phyloP scores from a whole-genome alignment of 2,329 filamentous ascomycete species.

The Endocalyx cinctus region DNA sequence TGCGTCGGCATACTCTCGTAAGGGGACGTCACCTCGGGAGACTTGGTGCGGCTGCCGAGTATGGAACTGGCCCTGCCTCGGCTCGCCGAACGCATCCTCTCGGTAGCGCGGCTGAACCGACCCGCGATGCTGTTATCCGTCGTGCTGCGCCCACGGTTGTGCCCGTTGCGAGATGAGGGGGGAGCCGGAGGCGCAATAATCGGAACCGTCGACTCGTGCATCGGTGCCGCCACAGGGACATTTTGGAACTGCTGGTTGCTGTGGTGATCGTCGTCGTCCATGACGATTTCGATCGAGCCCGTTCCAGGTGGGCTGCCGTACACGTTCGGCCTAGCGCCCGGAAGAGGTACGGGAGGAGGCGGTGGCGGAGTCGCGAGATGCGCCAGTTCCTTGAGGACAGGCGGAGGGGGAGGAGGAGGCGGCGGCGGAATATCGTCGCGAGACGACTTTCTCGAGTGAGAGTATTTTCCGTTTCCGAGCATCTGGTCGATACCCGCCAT shows the following conservation, averaged over 20 bases:
- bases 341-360: conserved; percentile 56
- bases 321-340: conserved; percentile 34
- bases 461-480: conserved; percentile 27
- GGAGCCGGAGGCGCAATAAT: conserved; percentile 42
- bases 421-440: conserved; percentile 49
- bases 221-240: conserved; percentile 29
- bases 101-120: conserved; percentile 53
- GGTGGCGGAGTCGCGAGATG: conserved; percentile 58
- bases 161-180: conserved; percentile 36
- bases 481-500: conserved; percentile 47
- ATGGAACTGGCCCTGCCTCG: conserved; percentile 45
- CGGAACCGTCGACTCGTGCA: conserved; percentile 38
- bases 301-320: conserved; percentile 40
- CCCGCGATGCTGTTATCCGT: conserved; percentile 48
- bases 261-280: conserved; percentile 51
- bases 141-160: conserved; percentile 54
- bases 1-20: conserved; percentile 34
- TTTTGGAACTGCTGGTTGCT: too few relatives aligned
- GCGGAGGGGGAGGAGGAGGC: conserved; percentile 46
- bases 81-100: conserved; percentile 57
- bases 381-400: conserved; percentile 58
- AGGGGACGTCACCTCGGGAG: conserved; percentile 31
- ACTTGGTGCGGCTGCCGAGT: conserved; percentile 30
- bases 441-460: conserved; percentile 40
- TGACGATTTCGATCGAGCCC: conserved; percentile 62